Conservation (phyloP, 805 yeast species). For the Candida pini region DNA sequence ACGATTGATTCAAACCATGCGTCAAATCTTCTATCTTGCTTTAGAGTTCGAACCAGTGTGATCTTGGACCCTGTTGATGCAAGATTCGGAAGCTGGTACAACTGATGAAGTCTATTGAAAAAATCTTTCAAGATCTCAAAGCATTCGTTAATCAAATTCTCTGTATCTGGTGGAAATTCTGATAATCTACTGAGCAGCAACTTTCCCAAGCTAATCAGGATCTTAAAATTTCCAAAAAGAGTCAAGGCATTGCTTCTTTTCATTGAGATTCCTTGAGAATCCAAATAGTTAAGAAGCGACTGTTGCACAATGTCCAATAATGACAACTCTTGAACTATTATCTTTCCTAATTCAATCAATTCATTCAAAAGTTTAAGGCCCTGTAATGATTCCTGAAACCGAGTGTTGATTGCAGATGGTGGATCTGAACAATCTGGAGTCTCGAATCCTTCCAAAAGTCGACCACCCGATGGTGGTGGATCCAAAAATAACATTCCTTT, state of each 20-base stretch:
- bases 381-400: no score
- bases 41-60: conserved; percentile 2
- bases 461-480: not conserved
- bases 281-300: conserved; percentile 26
- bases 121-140: conserved; percentile 14
- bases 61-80: conserved; percentile 5
- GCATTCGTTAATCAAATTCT: conserved; percentile 4
- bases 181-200: conserved; percentile 20
- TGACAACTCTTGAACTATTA: conserved; percentile 27
- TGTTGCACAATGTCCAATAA: conserved; percentile 29
- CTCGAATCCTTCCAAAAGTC: not conserved
- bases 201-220: conserved; percentile 32
- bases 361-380: no score
- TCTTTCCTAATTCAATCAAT: conserved; percentile 30
- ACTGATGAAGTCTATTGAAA: conserved; percentile 18
- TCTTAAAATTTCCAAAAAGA: conserved; percentile 39
- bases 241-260: conserved; percentile 30
- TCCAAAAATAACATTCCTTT: not conserved
- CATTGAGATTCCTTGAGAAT: conserved; percentile 26
- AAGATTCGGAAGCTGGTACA: conserved; percentile 24
- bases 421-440: conserved; percentile 1
- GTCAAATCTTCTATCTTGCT: conserved; percentile 5
- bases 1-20: conserved; percentile 10
- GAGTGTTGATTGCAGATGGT: conserved; percentile 1
- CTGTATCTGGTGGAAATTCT: not conserved